Percentiles rank a stretch among this genome's conserved stretches.
Evolutionary conservation across 805 yeast species (phyloP).

Genomic region (Cyberlindnera lachancei): DNA sequence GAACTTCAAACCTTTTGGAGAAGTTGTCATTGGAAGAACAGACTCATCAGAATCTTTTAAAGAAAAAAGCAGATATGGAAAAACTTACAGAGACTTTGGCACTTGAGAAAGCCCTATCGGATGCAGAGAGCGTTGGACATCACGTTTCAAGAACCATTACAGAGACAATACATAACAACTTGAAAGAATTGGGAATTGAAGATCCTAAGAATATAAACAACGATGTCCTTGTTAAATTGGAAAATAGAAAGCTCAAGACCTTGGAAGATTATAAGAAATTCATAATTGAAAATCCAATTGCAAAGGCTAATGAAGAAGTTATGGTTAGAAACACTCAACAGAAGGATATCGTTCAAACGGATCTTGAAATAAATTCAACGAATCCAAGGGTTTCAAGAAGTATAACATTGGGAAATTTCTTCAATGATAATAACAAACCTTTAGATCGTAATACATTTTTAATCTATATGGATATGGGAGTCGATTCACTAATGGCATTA

Average conservation of each 20-base stretch:
- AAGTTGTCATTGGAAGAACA: constrained; percentile 4
- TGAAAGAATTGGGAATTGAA: constrained; percentile 32
- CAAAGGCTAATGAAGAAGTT: constrained; percentile 16
- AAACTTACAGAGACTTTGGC: constrained; percentile 50
- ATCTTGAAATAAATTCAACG: constrained; percentile 42
- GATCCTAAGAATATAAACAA: constrained; percentile 25
- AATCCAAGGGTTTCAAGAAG: constrained; percentile 60
- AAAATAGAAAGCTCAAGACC: constrained; percentile 14
- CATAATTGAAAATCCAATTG: constrained; percentile 13
- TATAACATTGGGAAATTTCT: constrained; percentile 61
- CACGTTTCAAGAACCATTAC: constrained; percentile 25
- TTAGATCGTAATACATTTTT: constrained; percentile 49
- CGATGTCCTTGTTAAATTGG: constrained; percentile 14
- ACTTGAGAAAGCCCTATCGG: constrained; percentile 50
- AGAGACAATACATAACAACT: constrained; percentile 23
- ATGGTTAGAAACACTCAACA: constrained; percentile 20
- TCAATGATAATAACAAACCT: constrained; percentile 19
- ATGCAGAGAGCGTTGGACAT: constrained; percentile 36
- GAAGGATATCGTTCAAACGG: constrained; percentile 47
- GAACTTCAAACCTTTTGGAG: constrained; percentile 2
- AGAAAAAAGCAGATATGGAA: constrained; percentile 25
- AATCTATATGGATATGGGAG: constrained; percentile 74
- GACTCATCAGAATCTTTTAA: constrained; percentile 3
- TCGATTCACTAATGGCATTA: constrained; percentile 75
- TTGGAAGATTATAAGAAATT: constrained; percentile 15